These are phyloP conservation scores for Cladosporium colombiae DNA, from an alignment of 2,329 filamentous ascomycete species.

Conservation along the genomic window DNA sequence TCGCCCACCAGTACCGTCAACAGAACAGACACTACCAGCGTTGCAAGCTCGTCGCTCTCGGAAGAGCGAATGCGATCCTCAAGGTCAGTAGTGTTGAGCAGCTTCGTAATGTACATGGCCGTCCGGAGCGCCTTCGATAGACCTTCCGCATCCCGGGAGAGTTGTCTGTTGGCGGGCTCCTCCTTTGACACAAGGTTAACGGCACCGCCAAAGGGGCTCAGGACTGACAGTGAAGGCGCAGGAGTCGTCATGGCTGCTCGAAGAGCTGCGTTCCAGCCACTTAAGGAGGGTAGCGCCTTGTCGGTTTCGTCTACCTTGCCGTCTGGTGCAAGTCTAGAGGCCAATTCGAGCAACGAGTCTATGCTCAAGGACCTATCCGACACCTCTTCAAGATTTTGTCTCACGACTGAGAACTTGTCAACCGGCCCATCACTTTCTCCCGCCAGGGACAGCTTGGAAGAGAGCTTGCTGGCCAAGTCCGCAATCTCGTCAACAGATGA, in stretches of 20 bases:
- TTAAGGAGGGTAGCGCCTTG: constrained; percentile 33
- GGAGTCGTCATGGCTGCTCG: constrained; percentile 55
- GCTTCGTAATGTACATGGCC: constrained; percentile 65
- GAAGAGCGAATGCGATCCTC: constrained; percentile 31
- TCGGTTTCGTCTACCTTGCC: constrained; percentile 22
- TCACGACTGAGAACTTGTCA: constrained; percentile 52
- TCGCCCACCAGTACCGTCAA: constrained; percentile 59
- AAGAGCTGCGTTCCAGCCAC: constrained; percentile 68
- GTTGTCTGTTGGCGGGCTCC: constrained; percentile 26
- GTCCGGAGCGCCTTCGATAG: constrained; percentile 74
- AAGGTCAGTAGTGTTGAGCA: constrained; percentile 53
- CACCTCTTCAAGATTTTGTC: constrained; percentile 52
- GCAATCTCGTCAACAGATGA: constrained; percentile 19
- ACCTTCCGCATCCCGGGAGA: constrained; percentile 60
- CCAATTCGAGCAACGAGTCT: constrained; percentile 58
- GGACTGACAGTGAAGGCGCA: constrained; percentile 69
- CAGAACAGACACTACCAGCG: constrained; percentile 48
- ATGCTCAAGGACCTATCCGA: constrained; percentile 48
- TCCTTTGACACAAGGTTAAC: constrained; percentile 61
- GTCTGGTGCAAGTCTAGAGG: constrained; percentile 48
- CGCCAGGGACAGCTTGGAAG: constrained; percentile 10
- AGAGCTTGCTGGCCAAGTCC: constrained; percentile 15
- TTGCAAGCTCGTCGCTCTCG: constrained; percentile 30
- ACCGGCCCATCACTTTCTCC: constrained; percentile 16
- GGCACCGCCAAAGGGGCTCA: constrained; percentile 69